Evolutionary conservation across 257 asterid genomes (phyloP).

Genomic region (Ophiorrhiza pumila): DNA sequence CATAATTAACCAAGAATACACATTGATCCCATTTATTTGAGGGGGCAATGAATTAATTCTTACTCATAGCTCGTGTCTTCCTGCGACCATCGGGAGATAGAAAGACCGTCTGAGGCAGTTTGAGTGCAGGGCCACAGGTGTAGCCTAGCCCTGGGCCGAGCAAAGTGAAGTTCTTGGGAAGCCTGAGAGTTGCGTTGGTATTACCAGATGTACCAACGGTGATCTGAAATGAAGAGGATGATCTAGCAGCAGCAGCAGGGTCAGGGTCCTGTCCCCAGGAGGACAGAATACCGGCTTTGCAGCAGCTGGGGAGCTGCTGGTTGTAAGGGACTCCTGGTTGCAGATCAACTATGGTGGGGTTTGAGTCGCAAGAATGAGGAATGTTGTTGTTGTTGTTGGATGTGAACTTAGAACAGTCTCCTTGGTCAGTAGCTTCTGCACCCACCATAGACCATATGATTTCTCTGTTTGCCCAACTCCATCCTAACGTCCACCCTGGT

Average conservation of each 20-base stretch:
- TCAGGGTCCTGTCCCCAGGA: slow-evolving; percentile 21
- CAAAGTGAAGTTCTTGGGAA: slow-evolving; percentile 31
- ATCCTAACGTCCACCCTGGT: slow-evolving; percentile 34
- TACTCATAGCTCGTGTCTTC: slow-evolving; percentile 26
- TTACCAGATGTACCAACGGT: slow-evolving; percentile 24
- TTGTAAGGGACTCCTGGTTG: slow-evolving; percentile 26
- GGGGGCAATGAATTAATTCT: too few species aligned
- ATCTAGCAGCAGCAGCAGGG: too few species aligned
- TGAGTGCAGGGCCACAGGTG: slow-evolving; percentile 23
- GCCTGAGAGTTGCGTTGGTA: slow-evolving; percentile 18
- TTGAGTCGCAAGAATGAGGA: slow-evolving; percentile 26
- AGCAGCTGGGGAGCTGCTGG: slow-evolving; percentile 30
- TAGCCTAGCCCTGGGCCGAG: slow-evolving; percentile 27
- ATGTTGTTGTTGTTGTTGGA: too few species aligned
- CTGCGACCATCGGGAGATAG: slow-evolving; percentile 20
- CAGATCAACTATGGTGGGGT: slow-evolving; percentile 25
- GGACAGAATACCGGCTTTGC: slow-evolving; percentile 24
- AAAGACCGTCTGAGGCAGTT: slow-evolving; percentile 13
- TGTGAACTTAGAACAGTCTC: slow-evolving; percentile 30
- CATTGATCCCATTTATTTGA: too few species aligned
- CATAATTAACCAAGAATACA: too few species aligned
- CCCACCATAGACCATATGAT: slow-evolving; percentile 26
- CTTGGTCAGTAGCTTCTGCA: slow-evolving; percentile 26
- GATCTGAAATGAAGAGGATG: slow-evolving; percentile 24
- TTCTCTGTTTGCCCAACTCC: slow-evolving; percentile 33